These are phyloP conservation scores for Candida namnaoensis DNA, from an alignment of 805 yeast genomes.

Conservation along the genomic window DNA sequence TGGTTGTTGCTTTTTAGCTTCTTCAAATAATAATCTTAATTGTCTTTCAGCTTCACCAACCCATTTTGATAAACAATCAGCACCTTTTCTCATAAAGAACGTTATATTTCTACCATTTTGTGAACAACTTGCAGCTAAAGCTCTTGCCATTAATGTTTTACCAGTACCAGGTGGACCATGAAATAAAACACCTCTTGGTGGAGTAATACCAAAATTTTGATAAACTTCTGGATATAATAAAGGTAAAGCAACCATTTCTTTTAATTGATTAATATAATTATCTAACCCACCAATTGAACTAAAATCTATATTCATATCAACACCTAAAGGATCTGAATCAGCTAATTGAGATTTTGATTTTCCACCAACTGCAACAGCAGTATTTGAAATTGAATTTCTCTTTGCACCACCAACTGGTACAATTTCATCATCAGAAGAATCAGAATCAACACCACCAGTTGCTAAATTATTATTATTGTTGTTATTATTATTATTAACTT, in stretches of 20 bases:
- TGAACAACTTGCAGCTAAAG: constrained; percentile 91
- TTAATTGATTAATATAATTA: constrained; percentile 81
- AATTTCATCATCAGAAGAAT: constrained; percentile 57
- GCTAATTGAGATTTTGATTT: constrained; percentile 46
- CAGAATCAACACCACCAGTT: constrained; percentile 37
- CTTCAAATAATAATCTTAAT: constrained; percentile 82
- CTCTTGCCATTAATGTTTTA: constrained; percentile 96
- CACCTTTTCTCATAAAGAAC: constrained; percentile 97
- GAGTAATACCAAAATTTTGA: constrained; percentile 82
- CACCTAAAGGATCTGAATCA: constrained; percentile 90
- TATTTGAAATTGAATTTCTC: constrained; percentile 21
- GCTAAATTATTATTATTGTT: constrained; percentile 2
- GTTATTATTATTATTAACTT: too few relatives aligned
- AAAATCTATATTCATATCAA: constrained; percentile 78
- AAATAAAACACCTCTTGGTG: constrained; percentile 94
- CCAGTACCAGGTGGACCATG: constrained; percentile 99
- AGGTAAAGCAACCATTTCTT: constrained; percentile 95
- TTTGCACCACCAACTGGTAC: constrained; percentile 35
- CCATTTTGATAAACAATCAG: constrained; percentile 96
- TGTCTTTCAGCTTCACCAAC: constrained; percentile 99
- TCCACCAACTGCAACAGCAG: constrained; percentile 16
- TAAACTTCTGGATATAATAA: constrained; percentile 89
- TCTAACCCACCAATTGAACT: constrained; percentile 87
- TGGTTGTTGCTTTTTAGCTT: constrained; percentile 94
- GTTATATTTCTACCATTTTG: constrained; percentile 81